phyloP scores from a whole-genome alignment of 305 asterid species.

The Fraxinus latifolia region DNA sequence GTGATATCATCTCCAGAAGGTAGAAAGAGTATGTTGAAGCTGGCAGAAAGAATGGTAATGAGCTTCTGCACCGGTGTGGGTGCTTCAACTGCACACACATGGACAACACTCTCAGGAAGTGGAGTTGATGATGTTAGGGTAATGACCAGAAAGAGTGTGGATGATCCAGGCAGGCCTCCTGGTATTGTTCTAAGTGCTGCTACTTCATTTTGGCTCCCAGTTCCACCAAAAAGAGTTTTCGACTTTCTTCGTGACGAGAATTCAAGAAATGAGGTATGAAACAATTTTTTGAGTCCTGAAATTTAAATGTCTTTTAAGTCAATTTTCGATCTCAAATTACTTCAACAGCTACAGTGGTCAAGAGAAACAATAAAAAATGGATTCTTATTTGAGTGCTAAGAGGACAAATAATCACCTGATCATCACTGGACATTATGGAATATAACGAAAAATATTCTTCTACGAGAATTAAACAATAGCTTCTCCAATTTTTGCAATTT shows the following conservation, averaged over 20 bases:
- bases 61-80: slow-evolving; percentile 94
- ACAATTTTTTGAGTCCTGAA: neutral
- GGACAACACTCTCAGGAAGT: slow-evolving; percentile 87
- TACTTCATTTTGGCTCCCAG: slow-evolving; percentile 94
- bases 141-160: slow-evolving; percentile 95
- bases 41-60: slow-evolving; percentile 94
- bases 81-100: slow-evolving; percentile 91
- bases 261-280: slow-evolving; percentile 76
- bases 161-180: slow-evolving; percentile 97
- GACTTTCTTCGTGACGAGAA: slow-evolving; percentile 83
- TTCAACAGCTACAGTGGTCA: neutral
- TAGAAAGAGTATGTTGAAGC: slow-evolving; percentile 81
- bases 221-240: slow-evolving; percentile 72
- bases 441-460: neutral
- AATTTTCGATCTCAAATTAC: neutral
- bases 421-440: neutral
- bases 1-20: slow-evolving; percentile 86
- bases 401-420: neutral
- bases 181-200: slow-evolving; percentile 97
- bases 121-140: slow-evolving; percentile 94
- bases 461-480: neutral
- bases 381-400: neutral
- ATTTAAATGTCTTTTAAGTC: neutral
- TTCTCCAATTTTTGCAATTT: neutral
- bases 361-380: neutral